Percentiles rank a stretch among this genome's conserved stretches.
These are phyloP conservation scores for Eucalyptus viminalis DNA, from an alignment of 345 rosid species.

Conservation along the genomic window DNA sequence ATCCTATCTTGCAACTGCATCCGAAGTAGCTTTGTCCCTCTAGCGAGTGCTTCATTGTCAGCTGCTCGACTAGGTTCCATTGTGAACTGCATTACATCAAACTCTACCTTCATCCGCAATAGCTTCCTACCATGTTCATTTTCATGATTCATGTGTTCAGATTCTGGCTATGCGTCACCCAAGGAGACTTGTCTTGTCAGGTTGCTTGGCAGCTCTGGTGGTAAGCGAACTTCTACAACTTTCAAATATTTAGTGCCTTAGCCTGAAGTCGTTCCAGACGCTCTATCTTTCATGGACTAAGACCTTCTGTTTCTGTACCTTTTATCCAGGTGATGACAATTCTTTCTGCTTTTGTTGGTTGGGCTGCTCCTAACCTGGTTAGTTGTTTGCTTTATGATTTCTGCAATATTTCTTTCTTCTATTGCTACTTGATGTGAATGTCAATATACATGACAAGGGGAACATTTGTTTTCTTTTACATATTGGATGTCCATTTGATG, in stretches of 20 bases:
- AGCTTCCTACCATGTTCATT: background rate
- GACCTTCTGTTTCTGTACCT: background rate
- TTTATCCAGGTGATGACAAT: conserved; percentile 72
- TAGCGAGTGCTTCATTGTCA: background rate
- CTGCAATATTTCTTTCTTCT: background rate
- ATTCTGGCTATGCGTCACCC: conserved; percentile 99
- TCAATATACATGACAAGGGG: background rate
- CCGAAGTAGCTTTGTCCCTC: background rate
- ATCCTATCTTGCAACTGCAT: background rate
- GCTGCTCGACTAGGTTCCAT: background rate
- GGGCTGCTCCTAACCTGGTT: conserved; percentile 97
- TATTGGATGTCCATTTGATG: background rate
- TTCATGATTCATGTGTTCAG: conserved; percentile 14
- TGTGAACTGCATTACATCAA: background rate
- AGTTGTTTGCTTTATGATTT: conserved; percentile 2
- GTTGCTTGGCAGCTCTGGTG: conserved; percentile 62
- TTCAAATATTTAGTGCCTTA: background rate
- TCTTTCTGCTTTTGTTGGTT: conserved; percentile 72
- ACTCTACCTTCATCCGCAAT: background rate
- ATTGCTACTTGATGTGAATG: background rate
- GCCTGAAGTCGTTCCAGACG: background rate
- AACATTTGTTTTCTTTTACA: background rate
- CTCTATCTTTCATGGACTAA: background rate
- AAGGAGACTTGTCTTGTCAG: conserved; percentile 85
- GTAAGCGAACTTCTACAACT: conserved; percentile 23